Conservation (phyloP, 2,329 filamentous ascomycete species). For the Phoma sp. region DNA sequence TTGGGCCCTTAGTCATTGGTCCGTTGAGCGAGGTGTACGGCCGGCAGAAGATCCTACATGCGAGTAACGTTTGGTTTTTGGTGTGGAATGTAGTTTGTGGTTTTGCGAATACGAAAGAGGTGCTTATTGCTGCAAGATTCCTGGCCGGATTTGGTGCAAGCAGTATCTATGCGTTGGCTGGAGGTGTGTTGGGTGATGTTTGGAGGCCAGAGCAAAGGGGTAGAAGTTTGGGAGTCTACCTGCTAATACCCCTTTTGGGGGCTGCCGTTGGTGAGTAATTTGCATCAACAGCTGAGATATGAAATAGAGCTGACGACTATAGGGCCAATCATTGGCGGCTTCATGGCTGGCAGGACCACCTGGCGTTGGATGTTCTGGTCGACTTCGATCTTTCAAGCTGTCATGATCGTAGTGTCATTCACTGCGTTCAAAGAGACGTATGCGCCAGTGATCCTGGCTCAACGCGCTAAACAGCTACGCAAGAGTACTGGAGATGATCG, state of each 20-base stretch:
- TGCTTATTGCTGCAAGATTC: slow-evolving; percentile 34
- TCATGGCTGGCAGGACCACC: slow-evolving; percentile 33
- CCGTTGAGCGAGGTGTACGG: slow-evolving; percentile 42
- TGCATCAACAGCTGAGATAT: background rate
- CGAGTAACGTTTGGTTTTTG: slow-evolving; percentile 35
- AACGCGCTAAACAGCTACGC: slow-evolving; percentile 34
- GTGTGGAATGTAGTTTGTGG: slow-evolving; percentile 38
- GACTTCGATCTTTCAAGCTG: slow-evolving; percentile 35
- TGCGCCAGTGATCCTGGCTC: slow-evolving; percentile 51
- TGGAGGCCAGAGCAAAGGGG: slow-evolving; percentile 37
- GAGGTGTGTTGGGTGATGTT: slow-evolving; percentile 35
- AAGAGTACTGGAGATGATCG: slow-evolving; percentile 73
- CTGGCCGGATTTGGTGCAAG: slow-evolving; percentile 38
- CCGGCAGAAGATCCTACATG: slow-evolving; percentile 29
- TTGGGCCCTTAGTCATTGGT: slow-evolving; percentile 39
- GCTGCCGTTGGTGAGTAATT: slow-evolving; percentile 26
- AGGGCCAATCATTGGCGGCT: slow-evolving; percentile 39
- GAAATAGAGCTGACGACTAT: background rate
- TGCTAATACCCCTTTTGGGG: slow-evolving; percentile 31
- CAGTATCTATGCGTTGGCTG: slow-evolving; percentile 30
- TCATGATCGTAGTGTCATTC: slow-evolving; percentile 42
- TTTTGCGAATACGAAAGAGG: slow-evolving; percentile 32
- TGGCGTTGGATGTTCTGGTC: slow-evolving; percentile 43
- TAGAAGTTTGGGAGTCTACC: slow-evolving; percentile 16
- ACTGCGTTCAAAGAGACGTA: slow-evolving; percentile 55